Base-by-base conservation (phyloP, 768 basidiomycete genomes). In the Boletus rex-veris region DNA sequence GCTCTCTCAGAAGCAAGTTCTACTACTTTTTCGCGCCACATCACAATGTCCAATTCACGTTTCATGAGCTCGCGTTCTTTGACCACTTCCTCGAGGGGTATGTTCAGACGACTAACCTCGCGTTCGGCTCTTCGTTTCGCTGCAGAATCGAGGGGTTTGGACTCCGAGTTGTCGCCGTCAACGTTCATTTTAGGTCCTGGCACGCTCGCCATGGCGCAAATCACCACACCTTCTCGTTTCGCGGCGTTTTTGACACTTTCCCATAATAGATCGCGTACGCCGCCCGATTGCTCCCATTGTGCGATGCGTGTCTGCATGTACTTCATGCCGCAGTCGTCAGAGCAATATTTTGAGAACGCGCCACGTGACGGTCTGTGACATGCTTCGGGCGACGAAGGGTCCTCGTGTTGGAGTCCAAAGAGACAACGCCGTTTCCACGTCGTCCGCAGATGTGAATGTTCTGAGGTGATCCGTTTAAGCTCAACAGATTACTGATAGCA, bases 341-440 rank as follows among this genome's bases (percentile, higher is more conserved):
- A 92, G 68, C 92, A 96, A 67, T 92, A 96, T 68, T 95, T 95
- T 21, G 92, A 94, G 63, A 92, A 86, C 3, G 80, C 80, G 21
- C 88, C 86, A 15, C 89, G 86, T 7, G 88, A 83, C 10, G 92
- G 86, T 57, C 84, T 86, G 66, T 88, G 88, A 64, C 92, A 96
- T 3, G 85, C 83, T 53, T 80, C 79, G 1, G 81, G 64, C 5
- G 85, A 88, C 8, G 71, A 73, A 4, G 88, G 85, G 60, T 84
- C 74, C 3, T 79, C 73, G 53, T 89, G 83, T 37, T 80, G 75
- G 19, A 86, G 73, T 15, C 90, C 90, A 50, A 79, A 80, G n/a
- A 85, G 72, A 65, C 90, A 92, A 8, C 90, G 86, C 46, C 73
- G 76, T 68, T 90, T 92, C 76, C 90, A 92, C 0, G 91, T 90